These are phyloP conservation scores for Diaporthe vaccinii DNA, from an alignment of 2,329 filamentous ascomycete genomes.

Conservation along the genomic window DNA sequence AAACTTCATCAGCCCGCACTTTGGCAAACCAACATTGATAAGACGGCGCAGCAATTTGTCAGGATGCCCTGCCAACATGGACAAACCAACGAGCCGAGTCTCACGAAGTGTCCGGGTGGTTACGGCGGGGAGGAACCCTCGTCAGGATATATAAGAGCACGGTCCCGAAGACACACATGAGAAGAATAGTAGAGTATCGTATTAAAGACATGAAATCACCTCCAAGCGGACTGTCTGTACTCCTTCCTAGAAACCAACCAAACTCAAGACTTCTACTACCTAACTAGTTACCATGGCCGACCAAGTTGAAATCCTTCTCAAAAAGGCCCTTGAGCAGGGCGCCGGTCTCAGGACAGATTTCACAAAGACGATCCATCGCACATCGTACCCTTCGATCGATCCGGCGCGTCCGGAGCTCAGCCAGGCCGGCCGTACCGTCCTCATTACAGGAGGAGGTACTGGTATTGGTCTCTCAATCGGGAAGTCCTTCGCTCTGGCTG, in stretches of 20 bases:
- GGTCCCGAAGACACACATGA: neutral
- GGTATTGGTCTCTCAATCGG: slow-evolving; percentile 40
- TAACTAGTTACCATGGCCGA: neutral
- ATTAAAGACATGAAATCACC: neutral
- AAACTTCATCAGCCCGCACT: neutral
- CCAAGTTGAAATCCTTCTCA: neutral
- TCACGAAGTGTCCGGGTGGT: neutral
- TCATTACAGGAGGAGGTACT: slow-evolving; percentile 40
- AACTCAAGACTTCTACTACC: neutral
- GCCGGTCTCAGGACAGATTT: slow-evolving; percentile 21
- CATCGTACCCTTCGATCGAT: slow-evolving; percentile 27
- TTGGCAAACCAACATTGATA: neutral
- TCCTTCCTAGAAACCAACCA: neutral
- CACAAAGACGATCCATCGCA: slow-evolving; percentile 22
- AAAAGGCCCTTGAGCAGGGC: slow-evolving; percentile 1
- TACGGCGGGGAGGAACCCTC: too few species aligned
- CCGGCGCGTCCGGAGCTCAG: slow-evolving; percentile 26
- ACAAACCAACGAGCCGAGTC: neutral
- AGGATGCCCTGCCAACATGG: neutral
- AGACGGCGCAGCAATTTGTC: neutral
- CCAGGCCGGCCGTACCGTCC: slow-evolving; percentile 35
- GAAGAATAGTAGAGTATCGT: neutral
- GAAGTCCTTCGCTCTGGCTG: slow-evolving; percentile 31
- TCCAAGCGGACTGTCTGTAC: neutral
- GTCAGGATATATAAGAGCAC: slow-evolving; percentile 19